Percentiles rank a stretch among this genome's conserved stretches.
These are phyloP conservation scores for Cercospora canescens DNA, from an alignment of 2,329 filamentous ascomycete species.

Conservation along the genomic window DNA sequence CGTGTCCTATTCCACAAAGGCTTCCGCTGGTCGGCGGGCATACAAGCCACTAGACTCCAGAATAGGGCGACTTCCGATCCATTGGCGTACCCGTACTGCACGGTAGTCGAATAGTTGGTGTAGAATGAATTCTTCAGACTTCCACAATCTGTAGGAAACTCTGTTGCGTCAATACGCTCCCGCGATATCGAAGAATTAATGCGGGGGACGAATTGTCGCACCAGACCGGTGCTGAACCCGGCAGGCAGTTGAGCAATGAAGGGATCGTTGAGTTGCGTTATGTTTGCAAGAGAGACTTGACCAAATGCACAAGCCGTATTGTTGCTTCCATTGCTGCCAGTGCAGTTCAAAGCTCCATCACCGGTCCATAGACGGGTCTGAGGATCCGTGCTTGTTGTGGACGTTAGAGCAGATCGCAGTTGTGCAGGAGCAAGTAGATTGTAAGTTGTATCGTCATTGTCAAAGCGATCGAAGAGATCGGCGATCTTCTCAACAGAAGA, in stretches of 20 bases:
- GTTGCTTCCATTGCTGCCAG: background rate
- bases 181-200: background rate
- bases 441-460: background rate
- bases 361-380: background rate
- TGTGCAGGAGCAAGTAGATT: background rate
- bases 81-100: background rate
- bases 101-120: background rate
- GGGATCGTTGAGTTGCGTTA: background rate
- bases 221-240: background rate
- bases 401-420: background rate
- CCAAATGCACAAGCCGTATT: background rate
- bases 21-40: background rate
- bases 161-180: background rate
- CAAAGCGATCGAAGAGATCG: background rate
- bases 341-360: background rate
- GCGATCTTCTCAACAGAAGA: background rate
- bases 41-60: background rate
- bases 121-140: background rate
- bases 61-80: background rate
- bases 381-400: background rate
- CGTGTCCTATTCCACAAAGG: background rate
- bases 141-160: background rate
- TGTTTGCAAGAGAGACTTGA: background rate
- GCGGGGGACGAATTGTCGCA: background rate
- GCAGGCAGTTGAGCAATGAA: background rate